phyloP scores from a whole-genome alignment of 305 asterid species.

The Rubia peregrina region DNA sequence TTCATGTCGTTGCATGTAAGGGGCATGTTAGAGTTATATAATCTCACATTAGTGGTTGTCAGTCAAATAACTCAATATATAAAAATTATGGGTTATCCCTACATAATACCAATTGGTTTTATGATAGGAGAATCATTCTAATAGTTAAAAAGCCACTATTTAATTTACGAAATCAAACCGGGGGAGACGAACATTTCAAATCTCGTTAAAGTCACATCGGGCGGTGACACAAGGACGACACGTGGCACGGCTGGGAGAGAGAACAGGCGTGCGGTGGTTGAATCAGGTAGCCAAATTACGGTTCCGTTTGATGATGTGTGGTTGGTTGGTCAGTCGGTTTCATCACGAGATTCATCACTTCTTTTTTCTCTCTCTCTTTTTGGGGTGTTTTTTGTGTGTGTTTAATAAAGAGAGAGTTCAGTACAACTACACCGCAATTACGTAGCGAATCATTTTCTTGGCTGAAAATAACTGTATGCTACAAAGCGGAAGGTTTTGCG shows the following conservation, averaged over 20 bases:
- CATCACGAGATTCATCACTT: too few species aligned
- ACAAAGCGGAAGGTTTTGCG: neutral
- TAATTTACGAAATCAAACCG: too few species aligned
- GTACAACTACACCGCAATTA: neutral
- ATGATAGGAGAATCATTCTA: too few species aligned
- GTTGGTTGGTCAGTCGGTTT: slow-evolving; percentile 5
- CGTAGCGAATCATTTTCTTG: neutral
- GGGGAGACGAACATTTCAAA: neutral
- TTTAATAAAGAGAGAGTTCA: neutral
- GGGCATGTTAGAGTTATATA: too few species aligned
- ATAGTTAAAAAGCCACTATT: too few species aligned
- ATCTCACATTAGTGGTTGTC: too few species aligned
- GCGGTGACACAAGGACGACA: neutral
- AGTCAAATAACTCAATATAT: too few species aligned
- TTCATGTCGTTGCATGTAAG: too few species aligned
- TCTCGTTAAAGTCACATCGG: too few species aligned
- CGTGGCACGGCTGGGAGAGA: neutral
- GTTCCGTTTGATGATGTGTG: neutral
- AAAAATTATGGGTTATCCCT: too few species aligned
- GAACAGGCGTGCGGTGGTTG: neutral
- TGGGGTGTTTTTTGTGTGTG: neutral
- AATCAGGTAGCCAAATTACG: neutral
- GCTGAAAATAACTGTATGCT: neutral
- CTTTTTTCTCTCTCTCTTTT: neutral
- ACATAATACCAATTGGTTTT: too few species aligned